These are phyloP conservation scores for Wickerhamiella australiensis DNA, from an alignment of 805 yeast genomes.

Conservation along the genomic window DNA sequence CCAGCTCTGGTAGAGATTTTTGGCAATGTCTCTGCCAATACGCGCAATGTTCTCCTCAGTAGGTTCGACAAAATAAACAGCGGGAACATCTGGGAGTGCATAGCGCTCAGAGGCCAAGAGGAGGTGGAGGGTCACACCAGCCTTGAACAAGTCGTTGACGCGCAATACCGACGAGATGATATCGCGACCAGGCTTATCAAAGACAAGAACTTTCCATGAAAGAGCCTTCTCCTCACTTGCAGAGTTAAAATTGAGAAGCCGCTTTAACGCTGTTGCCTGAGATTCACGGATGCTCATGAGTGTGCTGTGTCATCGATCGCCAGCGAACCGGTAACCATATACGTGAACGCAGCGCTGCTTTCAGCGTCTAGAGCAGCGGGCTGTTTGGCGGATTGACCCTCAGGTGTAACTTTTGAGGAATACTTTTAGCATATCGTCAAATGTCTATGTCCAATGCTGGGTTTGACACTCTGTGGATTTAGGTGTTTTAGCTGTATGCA, in stretches of 20 bases:
- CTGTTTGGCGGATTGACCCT: no score
- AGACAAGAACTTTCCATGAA: conserved; percentile 77
- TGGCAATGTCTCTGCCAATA: conserved; percentile 60
- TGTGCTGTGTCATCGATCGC: conserved; percentile 1
- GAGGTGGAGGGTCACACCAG: conserved; percentile 87
- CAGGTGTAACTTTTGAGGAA: no score
- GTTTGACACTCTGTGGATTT: no score
- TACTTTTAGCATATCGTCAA: no score
- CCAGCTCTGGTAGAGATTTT: conserved; percentile 63
- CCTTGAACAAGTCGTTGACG: conserved; percentile 77
- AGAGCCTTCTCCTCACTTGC: conserved; percentile 31
- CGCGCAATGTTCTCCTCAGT: conserved; percentile 58
- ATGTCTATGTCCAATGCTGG: no score
- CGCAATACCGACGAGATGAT: conserved; percentile 84
- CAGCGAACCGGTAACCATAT: conserved; percentile 6
- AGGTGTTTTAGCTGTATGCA: no score
- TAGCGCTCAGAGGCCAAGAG: conserved; percentile 59
- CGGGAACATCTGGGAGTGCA: conserved; percentile 91
- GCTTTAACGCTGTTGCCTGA: conserved; percentile 29
- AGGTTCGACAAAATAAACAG: conserved; percentile 81
- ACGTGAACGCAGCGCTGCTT: no score
- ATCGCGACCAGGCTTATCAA: conserved; percentile 71
- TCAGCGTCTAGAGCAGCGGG: no score
- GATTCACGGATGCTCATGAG: conserved; percentile 11
- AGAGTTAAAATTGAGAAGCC: conserved; percentile 73